phyloP scores from a whole-genome alignment of 768 basidiomycete species.

The Mycena haematopus region DNA sequence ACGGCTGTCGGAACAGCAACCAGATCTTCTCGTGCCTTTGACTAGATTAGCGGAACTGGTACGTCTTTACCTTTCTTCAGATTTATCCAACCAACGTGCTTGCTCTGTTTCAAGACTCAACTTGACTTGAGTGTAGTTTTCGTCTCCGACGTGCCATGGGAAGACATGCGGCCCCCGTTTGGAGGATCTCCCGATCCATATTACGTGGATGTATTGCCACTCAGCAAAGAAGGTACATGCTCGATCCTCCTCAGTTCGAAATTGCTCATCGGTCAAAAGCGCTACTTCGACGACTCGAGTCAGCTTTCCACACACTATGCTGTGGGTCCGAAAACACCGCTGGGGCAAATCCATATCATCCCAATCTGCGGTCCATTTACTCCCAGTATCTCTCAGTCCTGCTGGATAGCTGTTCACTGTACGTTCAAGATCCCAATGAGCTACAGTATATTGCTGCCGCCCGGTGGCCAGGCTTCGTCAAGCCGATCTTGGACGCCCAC shows the following conservation, averaged over 20 bases:
- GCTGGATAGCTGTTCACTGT: constrained; percentile 66
- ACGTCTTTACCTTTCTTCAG: constrained; percentile 30
- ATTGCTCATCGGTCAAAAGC: constrained; percentile 36
- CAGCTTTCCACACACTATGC: constrained; percentile 40
- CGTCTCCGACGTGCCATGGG: constrained; percentile 72
- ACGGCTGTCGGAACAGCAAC: constrained; percentile 62
- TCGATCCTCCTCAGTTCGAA: constrained; percentile 2
- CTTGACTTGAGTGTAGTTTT: constrained; percentile 67
- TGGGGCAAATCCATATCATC: constrained; percentile 52
- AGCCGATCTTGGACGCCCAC: constrained; percentile 66
- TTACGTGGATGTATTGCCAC: constrained; percentile 60
- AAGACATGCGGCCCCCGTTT: constrained; percentile 70
- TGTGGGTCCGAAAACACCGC: constrained; percentile 17
- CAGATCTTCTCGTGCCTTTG: constrained; percentile 73
- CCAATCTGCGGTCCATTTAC: constrained; percentile 63
- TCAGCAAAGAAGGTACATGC: constrained; percentile 61
- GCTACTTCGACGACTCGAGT: constrained; percentile 42
- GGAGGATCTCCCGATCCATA: constrained; percentile 80
- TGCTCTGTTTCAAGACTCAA: constrained; percentile 49
- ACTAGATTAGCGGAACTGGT: constrained; percentile 78
- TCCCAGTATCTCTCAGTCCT: constrained; percentile 66
- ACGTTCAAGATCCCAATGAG: constrained; percentile 71
- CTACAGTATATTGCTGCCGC: constrained; percentile 79
- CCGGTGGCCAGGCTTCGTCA: constrained; percentile 81
- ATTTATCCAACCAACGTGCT: constrained; percentile 10